These are phyloP conservation scores for Euphorbia celastroides DNA, from an alignment of 441 rosid species.

Conservation along the genomic window DNA sequence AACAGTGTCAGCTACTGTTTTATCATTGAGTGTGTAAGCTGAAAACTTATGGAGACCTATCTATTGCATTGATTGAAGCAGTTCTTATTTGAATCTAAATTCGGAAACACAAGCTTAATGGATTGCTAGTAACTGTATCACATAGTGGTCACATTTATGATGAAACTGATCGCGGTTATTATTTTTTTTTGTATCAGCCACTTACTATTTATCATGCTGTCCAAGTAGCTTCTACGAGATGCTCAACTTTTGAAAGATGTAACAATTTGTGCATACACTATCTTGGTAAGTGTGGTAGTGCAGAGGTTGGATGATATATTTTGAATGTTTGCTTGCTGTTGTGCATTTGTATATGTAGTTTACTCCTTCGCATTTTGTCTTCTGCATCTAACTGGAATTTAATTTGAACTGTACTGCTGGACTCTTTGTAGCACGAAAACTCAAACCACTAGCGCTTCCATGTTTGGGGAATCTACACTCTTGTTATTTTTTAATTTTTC, in stretches of 20 bases:
- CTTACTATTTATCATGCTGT: slow-evolving; percentile 63
- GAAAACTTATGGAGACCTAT: neutral
- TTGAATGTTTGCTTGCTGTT: neutral
- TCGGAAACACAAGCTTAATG: neutral
- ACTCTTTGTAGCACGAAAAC: too few relatives aligned
- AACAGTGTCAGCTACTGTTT: neutral
- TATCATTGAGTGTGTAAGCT: neutral
- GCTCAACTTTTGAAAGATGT: slow-evolving; percentile 26
- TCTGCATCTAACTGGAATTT: neutral
- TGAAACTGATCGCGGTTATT: slow-evolving; percentile 7
- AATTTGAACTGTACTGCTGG: too few relatives aligned
- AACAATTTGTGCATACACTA: slow-evolving; percentile 62
- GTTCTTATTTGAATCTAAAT: neutral
- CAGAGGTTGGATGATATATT: neutral
- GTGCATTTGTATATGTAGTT: neutral
- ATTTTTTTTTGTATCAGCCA: slow-evolving; percentile 61
- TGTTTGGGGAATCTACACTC: too few relatives aligned
- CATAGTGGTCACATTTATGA: neutral
- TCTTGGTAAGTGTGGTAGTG: slow-evolving; percentile 44
- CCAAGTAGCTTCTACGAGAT: slow-evolving; percentile 41
- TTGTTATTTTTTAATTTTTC: too few relatives aligned
- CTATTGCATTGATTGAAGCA: neutral
- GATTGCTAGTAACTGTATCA: slow-evolving; percentile 9
- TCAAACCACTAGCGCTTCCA: too few relatives aligned
- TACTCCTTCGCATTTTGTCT: slow-evolving; percentile 1